Evolutionary conservation across 306 rosid genomes (phyloP).

Genomic region (Cicer bijugum): DNA sequence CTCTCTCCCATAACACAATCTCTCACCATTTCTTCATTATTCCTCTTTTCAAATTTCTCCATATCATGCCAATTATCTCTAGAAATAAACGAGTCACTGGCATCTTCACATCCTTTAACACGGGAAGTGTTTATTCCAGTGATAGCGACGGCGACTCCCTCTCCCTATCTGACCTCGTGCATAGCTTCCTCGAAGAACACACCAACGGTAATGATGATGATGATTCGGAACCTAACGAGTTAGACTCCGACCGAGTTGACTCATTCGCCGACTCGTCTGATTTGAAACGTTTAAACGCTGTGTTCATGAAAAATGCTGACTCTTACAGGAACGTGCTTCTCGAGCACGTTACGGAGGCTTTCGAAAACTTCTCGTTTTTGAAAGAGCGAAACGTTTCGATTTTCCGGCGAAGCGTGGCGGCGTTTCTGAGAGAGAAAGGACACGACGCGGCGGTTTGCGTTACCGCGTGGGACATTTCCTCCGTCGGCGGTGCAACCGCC

Average conservation of each 20-base stretch:
- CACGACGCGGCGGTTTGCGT: conserved; percentile 78
- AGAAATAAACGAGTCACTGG: conserved; percentile 56
- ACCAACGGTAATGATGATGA: background rate
- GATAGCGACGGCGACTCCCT: conserved; percentile 45
- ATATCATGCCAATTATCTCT: conserved; percentile 44
- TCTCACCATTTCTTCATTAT: background rate
- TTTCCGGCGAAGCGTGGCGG: conserved; percentile 51
- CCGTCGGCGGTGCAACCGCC: conserved; percentile 43
- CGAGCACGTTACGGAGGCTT: conserved; percentile 54
- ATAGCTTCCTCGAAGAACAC: conserved; percentile 51
- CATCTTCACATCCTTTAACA: conserved; percentile 53
- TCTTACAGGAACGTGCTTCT: conserved; percentile 43
- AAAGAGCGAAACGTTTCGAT: conserved; percentile 25
- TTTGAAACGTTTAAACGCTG: background rate
- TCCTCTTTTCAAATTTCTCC: background rate
- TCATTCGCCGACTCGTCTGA: background rate
- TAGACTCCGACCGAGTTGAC: conserved; percentile 54
- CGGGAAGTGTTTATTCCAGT: conserved; percentile 56
- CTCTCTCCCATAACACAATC: background rate
- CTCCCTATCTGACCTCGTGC: conserved; percentile 66
- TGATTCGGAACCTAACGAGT: conserved; percentile 6
- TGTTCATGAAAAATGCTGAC: conserved; percentile 41
- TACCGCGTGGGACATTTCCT: conserved; percentile 46
- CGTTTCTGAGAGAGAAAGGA: conserved; percentile 52
- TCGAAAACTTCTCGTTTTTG: conserved; percentile 37